phyloP scores from a whole-genome alignment of 345 rosid species.

The Eucalyptus urophylla region DNA sequence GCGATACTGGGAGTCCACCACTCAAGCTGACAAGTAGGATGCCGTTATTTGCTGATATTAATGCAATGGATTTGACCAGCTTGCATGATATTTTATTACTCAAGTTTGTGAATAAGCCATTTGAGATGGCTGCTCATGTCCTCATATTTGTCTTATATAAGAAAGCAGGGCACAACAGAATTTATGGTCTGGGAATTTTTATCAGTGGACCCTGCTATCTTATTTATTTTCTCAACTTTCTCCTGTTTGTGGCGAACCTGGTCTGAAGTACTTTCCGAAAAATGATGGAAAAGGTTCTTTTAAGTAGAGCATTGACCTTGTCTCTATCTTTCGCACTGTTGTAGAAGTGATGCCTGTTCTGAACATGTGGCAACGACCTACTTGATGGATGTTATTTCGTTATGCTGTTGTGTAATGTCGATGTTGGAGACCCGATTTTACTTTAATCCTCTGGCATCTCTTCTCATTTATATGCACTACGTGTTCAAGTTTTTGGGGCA shows the following conservation, averaged over 20 bases:
- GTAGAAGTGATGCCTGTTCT: not conserved
- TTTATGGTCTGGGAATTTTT: not conserved
- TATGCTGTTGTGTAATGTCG: not conserved
- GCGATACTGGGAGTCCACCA: not conserved
- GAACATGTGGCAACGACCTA: not conserved
- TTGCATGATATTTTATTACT: not conserved
- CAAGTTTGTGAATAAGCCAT: not conserved
- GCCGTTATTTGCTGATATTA: not conserved
- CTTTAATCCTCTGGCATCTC: not conserved
- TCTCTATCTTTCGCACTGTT: not conserved
- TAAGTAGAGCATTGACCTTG: not conserved
- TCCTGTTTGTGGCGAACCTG: not conserved
- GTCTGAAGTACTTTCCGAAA: not conserved
- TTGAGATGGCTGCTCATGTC: not conserved
- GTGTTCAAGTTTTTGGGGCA: not conserved
- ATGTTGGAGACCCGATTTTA: not conserved
- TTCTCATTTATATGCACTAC: not conserved
- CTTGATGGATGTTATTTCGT: not conserved
- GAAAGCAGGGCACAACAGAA: not conserved
- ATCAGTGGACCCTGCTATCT: not conserved
- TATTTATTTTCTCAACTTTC: not conserved
- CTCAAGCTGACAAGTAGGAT: not conserved
- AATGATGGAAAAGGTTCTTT: not conserved
- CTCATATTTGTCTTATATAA: not conserved
- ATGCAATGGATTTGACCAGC: not conserved